Conservation (phyloP, 2,329 filamentous ascomycete species). For the Tympanopsis confertula region DNA sequence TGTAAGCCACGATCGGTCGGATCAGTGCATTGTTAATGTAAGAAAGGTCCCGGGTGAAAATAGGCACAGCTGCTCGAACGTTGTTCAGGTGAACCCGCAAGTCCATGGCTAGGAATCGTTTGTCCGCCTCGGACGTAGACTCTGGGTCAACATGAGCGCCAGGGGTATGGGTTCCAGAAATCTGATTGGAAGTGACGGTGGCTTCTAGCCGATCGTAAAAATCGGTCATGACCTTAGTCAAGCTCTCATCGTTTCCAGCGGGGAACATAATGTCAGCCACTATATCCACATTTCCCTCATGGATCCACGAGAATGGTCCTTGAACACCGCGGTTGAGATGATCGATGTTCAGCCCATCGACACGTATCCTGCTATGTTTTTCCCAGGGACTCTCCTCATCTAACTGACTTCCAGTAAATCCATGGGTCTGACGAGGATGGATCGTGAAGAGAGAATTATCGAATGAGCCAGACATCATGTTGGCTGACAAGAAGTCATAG, state of each 20-base stretch:
- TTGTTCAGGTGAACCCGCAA: constrained; percentile 91
- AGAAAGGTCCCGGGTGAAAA: constrained; percentile 73
- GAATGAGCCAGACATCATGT: constrained; percentile 89
- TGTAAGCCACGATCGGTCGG: constrained; percentile 92
- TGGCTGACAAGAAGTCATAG: constrained; percentile 92
- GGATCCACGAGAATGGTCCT: constrained; percentile 94
- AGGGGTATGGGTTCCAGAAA: constrained; percentile 57
- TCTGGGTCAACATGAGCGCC: not conserved
- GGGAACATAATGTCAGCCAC: constrained; percentile 93
- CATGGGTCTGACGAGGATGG: constrained; percentile 82
- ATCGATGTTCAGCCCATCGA: constrained; percentile 88
- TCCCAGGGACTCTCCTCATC: constrained; percentile 36
- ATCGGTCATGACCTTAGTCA: constrained; percentile 90
- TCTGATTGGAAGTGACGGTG: constrained; percentile 25
- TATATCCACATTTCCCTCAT: constrained; percentile 93
- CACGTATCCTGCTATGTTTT: constrained; percentile 83
- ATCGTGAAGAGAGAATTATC: constrained; percentile 96
- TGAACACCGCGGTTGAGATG: constrained; percentile 88
- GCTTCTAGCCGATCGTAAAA: constrained; percentile 95
- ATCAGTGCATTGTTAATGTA: constrained; percentile 39
- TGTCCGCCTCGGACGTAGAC: constrained; percentile 33
- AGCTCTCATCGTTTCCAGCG: constrained; percentile 72
- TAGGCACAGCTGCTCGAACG: constrained; percentile 79
- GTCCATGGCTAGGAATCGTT: constrained; percentile 83
- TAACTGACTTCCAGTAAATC: constrained; percentile 54